A percentile compares a stretch with the other conserved stretches of the same genome.
phyloP scores from a whole-genome alignment of 495 filamentous ascomycete species.

The Chaetomium fimeti region DNA sequence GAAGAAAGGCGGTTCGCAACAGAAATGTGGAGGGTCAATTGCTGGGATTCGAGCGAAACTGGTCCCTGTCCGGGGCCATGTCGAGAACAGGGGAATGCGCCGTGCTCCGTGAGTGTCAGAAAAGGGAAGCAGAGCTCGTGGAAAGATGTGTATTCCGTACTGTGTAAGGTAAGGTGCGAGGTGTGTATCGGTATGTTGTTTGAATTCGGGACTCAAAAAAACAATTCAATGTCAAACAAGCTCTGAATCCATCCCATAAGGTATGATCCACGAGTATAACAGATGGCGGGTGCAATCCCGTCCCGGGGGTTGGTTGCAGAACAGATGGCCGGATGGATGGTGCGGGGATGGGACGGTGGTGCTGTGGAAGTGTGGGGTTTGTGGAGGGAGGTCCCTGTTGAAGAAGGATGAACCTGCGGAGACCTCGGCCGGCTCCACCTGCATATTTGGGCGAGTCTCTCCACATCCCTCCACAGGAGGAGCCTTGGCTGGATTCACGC shows the following conservation, averaged over 20 bases:
- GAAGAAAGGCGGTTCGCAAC: not conserved
- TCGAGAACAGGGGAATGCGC: not conserved
- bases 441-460: not conserved
- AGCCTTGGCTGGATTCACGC: too few relatives aligned
- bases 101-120: not conserved
- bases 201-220: not conserved
- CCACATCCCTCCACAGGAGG: too few relatives aligned
- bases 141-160: too few relatives aligned
- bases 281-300: constrained; percentile 10
- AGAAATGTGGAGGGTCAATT: constrained; percentile 1
- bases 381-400: not conserved
- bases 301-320: not conserved
- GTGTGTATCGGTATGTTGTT: not conserved
- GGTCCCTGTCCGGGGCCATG: not conserved
- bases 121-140: not conserved
- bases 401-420: constrained; percentile 4
- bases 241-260: not conserved
- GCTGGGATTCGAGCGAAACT: not conserved
- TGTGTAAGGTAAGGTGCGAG: not conserved
- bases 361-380: constrained; percentile 1
- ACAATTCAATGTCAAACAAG: not conserved
- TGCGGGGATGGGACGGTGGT: not conserved
- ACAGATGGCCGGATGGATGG: not conserved
- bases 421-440: not conserved
- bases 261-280: not conserved